These are phyloP conservation scores for Cadophora luteo-olivacea DNA, from an alignment of 2,329 filamentous ascomycete genomes.

Conservation along the genomic window DNA sequence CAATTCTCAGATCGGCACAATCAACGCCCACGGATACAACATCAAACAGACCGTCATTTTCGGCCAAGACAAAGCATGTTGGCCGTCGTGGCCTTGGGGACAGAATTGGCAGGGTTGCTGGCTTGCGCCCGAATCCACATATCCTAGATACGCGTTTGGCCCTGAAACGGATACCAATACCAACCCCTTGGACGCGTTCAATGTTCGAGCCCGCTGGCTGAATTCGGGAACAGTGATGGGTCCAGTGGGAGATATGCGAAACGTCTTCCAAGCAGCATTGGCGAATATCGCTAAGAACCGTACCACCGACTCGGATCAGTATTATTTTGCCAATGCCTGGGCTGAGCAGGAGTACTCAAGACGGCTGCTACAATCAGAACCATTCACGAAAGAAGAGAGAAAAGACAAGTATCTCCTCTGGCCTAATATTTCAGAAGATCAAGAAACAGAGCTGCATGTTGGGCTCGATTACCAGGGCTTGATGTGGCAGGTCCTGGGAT, in stretches of 20 bases:
- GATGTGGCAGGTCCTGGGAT: not conserved
- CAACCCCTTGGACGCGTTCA: not conserved
- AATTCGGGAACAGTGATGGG: conserved; percentile 12
- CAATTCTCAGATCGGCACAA: not conserved
- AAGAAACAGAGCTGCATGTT: not conserved
- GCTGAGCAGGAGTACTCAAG: conserved; percentile 4
- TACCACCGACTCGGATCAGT: conserved; percentile 1
- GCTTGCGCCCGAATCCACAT: not conserved
- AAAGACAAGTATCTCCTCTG: not conserved
- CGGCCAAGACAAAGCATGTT: conserved; percentile 9
- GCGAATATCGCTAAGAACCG: not conserved
- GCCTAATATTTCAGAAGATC: not conserved
- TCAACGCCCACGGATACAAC: not conserved
- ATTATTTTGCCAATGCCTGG: conserved; percentile 8
- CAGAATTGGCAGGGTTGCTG: conserved; percentile 1
- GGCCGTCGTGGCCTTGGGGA: not conserved
- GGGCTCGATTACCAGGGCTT: conserved; percentile 8
- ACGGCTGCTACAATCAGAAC: not conserved
- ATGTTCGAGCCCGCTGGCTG: not conserved
- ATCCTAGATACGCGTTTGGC: not conserved
- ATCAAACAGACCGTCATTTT: conserved; percentile 14
- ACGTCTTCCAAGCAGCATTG: conserved; percentile 9
- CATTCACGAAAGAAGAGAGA: not conserved
- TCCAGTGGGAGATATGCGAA: conserved; percentile 1
- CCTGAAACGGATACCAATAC: not conserved